Conservation (phyloP, 176 grass and related monocot species). For the Tillandsia fasciculata region DNA sequence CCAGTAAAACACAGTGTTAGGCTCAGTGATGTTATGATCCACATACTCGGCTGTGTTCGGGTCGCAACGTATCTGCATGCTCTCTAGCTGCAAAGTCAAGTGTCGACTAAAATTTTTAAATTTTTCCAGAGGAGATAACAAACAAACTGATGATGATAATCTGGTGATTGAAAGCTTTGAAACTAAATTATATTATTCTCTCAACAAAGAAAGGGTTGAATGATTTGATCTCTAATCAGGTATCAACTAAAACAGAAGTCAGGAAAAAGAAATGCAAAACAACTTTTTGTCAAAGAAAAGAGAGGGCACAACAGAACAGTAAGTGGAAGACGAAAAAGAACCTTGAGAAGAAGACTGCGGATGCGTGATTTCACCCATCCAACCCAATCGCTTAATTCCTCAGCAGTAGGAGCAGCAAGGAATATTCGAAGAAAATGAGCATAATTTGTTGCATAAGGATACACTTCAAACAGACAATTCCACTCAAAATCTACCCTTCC, state of each 20-base stretch:
- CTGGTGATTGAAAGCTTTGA: constrained; percentile 7
- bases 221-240: too few species aligned
- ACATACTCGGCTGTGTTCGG: constrained; percentile 44
- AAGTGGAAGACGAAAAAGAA: constrained; percentile 14
- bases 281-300: neutral
- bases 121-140: neutral
- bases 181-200: neutral
- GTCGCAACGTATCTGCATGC: constrained; percentile 36
- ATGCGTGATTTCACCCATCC: constrained; percentile 71
- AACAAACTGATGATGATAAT: neutral
- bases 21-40: constrained; percentile 29
- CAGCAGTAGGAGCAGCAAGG: constrained; percentile 35
- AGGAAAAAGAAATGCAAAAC: neutral
- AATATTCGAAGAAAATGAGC: constrained; percentile 45
- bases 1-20: constrained; percentile 57
- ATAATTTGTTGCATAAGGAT: constrained; percentile 37
- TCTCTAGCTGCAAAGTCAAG: constrained; percentile 48
- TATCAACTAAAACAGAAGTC: neutral
- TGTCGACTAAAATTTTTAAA: constrained; percentile 12
- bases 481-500: constrained; percentile 37
- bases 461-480: constrained; percentile 47
- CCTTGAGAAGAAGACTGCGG: constrained; percentile 59
- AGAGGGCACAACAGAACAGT: constrained; percentile 10
- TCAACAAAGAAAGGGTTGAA: too few species aligned
- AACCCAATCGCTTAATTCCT: constrained; percentile 60